Evolutionary conservation across 139 green algal genomes (phyloP).

Genomic region (Picochlorum sp.): DNA sequence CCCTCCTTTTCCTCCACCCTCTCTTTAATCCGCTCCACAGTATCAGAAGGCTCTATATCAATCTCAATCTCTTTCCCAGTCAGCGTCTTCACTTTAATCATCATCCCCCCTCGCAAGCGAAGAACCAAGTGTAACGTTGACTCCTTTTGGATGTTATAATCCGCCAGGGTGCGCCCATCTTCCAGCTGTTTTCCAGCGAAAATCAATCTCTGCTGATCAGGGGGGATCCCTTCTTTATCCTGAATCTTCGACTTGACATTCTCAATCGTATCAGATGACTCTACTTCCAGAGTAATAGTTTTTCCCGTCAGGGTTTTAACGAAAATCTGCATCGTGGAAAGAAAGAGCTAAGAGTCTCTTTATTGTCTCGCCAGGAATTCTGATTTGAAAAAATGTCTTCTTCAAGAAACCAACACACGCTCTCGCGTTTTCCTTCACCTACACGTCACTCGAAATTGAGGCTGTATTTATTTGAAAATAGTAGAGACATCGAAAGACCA

Average conservation of each 20-base stretch:
- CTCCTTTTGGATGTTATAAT: slow-evolving; percentile 97
- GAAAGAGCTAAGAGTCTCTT: neutral
- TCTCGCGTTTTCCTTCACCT: too few relatives aligned
- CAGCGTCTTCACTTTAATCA: slow-evolving; percentile 95
- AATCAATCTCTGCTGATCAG: slow-evolving; percentile 94
- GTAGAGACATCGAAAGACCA: too few relatives aligned
- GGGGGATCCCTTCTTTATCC: slow-evolving; percentile 88
- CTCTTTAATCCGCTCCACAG: slow-evolving; percentile 98
- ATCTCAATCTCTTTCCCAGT: slow-evolving; percentile 99
- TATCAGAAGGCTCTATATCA: slow-evolving; percentile 97
- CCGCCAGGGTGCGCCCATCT: slow-evolving; percentile 85
- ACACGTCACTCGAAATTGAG: too few relatives aligned
- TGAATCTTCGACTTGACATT: slow-evolving; percentile 43
- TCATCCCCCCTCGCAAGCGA: slow-evolving; percentile 53
- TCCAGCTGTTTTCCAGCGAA: slow-evolving; percentile 96
- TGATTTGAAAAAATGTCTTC: too few relatives aligned
- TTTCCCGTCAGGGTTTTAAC: slow-evolving; percentile 73
- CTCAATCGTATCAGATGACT: slow-evolving; percentile 59
- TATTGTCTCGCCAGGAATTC: too few relatives aligned
- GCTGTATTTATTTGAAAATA: too few relatives aligned
- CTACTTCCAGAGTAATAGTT: slow-evolving; percentile 82
- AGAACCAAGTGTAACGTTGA: slow-evolving; percentile 98
- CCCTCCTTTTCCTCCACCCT: slow-evolving; percentile 99
- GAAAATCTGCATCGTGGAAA: slow-evolving; percentile 68
- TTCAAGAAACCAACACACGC: neutral